Evolutionary conservation across 2,329 filamentous ascomycete species (phyloP), one percentile per base, ranked within the genome.

Genomic region (Talaromyces marneffei): DNA sequence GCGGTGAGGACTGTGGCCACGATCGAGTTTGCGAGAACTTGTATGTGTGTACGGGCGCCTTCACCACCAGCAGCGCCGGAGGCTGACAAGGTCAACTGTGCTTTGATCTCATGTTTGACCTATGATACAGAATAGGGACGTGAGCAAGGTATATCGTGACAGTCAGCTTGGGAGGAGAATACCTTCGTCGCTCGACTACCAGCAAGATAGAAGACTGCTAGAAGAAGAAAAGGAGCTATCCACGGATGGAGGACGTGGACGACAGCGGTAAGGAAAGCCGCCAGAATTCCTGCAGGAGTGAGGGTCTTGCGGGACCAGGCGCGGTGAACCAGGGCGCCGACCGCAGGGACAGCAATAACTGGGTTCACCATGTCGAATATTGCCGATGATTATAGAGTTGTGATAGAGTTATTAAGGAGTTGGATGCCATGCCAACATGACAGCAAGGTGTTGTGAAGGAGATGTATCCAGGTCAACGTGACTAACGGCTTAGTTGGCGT

Each of bases 181-280:
- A 91, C 90, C 79, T 93, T 92, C 0, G 93, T 97, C 0, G 87
- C 92, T 57, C 86, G 81, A 1, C 89, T 96, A 1, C 92, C 94
- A 4, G 89, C 86, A 2, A 96, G 78, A 75, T 96, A 97, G 79
- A 97, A 97, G 37, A 92, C 84, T 55, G 84, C 83, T 1, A 97
- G 82, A 10, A 97, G 82, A 29, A 84, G 84, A 77, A 97, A 95
- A n/a, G 91, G 92, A n/a, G 92, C 80, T 63, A 90, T 90, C 88
- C 91, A 97, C 3, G 93, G 93, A 75, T 97, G 92, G n/a, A 92
- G 78, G 16, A 92, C 91, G 74, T 99, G 94, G 10, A 89, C 85
- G 50, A 83, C 74, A 3, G 91, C 92, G 3, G 92, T 96, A 46
- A 88, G 69, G 4, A 82, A 80, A 3, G 93, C 93, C 12, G 85